Evolutionary conservation across 2,329 filamentous ascomycete genomes (phyloP), one percentile per base, ranked within the genome.

Genomic region (Huntiella decipiens): DNA sequence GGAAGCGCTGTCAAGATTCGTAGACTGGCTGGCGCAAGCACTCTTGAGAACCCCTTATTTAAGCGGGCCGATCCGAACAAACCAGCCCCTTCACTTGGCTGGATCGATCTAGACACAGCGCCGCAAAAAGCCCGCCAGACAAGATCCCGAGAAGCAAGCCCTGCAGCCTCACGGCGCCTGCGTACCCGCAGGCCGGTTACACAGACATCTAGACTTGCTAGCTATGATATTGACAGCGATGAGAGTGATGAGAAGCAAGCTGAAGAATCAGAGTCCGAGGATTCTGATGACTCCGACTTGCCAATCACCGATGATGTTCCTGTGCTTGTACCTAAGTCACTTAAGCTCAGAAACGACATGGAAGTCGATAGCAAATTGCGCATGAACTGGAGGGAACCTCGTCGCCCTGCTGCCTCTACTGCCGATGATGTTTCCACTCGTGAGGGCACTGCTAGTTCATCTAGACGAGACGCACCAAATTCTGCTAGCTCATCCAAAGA

Each of bases 31-130:
- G 46, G 46, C 13, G 22, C 38, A 38, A 50, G 31, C n/a, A 43
- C 46, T 17, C 45, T 48, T 22, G 48, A 47, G n/a, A 50, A 48
- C 38, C 48, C 45, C n/a, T 46, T 50, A 8, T 44, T 50, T 38
- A 22, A 43, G 19, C 40, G 43, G 34, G 33, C 36, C n/a, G 39
- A 41, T 33, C 22, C 22, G 22, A 42, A 37, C 11, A 38, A 44
- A 10, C 38, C 38, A 17, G 16, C 48, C 11, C 28, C 5, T 5
- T 17, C 19, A 8, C 38, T 45, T 15, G 48, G 48, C 13, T 47
- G 46, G 45, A 50, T 50, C 38, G 48, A 50, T 22, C n/a, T 50
- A 11, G 48, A 42, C n/a, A 44, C 28, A 13, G 45, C 33, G 7
- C 28, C 40, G 12, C 12, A 36, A 17, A 34, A 43, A 13, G 12